phyloP scores from a whole-genome alignment of 371 early-diverging fungal species.

The Massospora cicadina region DNA sequence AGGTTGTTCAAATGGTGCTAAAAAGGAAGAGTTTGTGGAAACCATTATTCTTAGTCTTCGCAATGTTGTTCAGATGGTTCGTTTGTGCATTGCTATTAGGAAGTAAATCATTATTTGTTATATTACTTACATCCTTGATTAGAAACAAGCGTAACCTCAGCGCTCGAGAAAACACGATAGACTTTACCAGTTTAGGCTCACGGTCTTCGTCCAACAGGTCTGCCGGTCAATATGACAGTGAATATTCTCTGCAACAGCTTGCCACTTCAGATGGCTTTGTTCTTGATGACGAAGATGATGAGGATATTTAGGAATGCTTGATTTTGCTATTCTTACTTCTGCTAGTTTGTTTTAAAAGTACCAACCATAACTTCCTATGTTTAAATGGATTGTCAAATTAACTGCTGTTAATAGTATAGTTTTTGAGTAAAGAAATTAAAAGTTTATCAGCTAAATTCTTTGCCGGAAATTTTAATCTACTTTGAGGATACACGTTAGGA shows the following conservation, averaged over 20 bases:
- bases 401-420: too few species aligned
- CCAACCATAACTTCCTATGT: too few species aligned
- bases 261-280: conserved; percentile 11
- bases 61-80: conserved; percentile 10
- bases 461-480: too few species aligned
- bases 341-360: too few species aligned
- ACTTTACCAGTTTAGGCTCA: conserved; percentile 6
- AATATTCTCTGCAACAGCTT: conserved; percentile 8
- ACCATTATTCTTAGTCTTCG: background rate
- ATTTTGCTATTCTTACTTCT: too few species aligned
- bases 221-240: background rate
- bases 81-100: conserved; percentile 1
- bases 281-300: conserved; percentile 9
- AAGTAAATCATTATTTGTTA: background rate
- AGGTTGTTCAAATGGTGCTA: background rate
- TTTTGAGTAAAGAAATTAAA: too few species aligned
- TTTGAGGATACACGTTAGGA: too few species aligned
- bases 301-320: background rate
- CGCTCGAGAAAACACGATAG: conserved; percentile 10
- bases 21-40: conserved; percentile 1
- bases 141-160: conserved; percentile 9
- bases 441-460: too few species aligned
- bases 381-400: too few species aligned
- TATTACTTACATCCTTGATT: background rate
- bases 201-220: background rate